Base-by-base conservation (phyloP, 129 eudicot species). In the Flaveria linearis region DNA sequence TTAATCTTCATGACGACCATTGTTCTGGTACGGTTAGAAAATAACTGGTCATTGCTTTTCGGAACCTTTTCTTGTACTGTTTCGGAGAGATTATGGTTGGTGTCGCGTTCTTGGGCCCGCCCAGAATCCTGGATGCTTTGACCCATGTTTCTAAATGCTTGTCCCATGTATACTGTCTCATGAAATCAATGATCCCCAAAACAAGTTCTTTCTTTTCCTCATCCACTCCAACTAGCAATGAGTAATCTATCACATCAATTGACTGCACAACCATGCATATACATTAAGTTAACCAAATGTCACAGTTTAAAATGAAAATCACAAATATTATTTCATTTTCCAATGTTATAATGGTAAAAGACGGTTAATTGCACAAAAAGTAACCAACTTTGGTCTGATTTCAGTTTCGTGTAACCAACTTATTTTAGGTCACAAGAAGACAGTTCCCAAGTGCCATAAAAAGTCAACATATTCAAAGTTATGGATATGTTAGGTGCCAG, bases 121-220 rank as follows among this genome's bases (percentile, higher is more conserved):
- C 99, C 20, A 95, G 83, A 68, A 95, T 91, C 7, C 99, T 97
- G 12, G 97, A 95, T 9, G 96, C 96, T 86, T 95, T 95, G 9
- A 91, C 99, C 99, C 99, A 95, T 16, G 97, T 95, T 86, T 95
- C 99, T 64, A 95, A 77, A 64, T 91, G 99, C 79, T 95, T 95
- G 83, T 95, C 99, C 99, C 99, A 95, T 18, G 99, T 91, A 75
- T 95, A 95, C 7, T 95, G 97, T 66, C 99, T 87, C 97, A 95
- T 89, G 77, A 84, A 95, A 84, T 95, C 99, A 7, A 95, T 95
- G 39, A 88, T 95, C 52, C 99, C 99, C 9, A 95, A 41, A 3
- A 95, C 97, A 42, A 95, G 89, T 86, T 95, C 96, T 73, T 87
- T 82, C 75, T 69, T 53, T 72, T 95, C 97, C 28, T 91, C 94